Conservation (phyloP, 352 stramenopile species). For the Globisporangium cylindrosporum region DNA sequence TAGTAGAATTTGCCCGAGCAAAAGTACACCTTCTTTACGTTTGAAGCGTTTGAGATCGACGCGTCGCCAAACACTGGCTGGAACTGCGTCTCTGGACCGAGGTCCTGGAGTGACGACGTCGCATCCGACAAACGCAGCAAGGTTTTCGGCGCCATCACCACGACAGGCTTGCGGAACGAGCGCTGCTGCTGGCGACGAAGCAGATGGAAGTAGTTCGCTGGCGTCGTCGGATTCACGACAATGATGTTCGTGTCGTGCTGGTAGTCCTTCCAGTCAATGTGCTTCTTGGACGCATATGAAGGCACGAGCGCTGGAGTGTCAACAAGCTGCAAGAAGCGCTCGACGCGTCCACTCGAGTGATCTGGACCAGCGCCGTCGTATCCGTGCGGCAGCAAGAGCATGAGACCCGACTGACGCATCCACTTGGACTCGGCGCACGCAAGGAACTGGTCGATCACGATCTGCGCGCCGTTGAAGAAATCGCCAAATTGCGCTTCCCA, state of each 20-base stretch:
- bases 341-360: slow-evolving; percentile 77
- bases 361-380: slow-evolving; percentile 88
- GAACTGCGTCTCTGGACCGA: slow-evolving; percentile 58
- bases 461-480: slow-evolving; percentile 88
- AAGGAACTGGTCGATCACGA: slow-evolving; percentile 89
- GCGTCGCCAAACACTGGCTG: slow-evolving; percentile 63
- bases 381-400: slow-evolving; percentile 84
- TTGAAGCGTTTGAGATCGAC: slow-evolving; percentile 36
- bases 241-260: slow-evolving; percentile 83
- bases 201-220: slow-evolving; percentile 96
- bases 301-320: slow-evolving; percentile 60
- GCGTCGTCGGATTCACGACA: slow-evolving; percentile 82
- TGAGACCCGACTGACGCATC: slow-evolving; percentile 84
- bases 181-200: slow-evolving; percentile 89
- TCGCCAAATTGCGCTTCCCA: slow-evolving; percentile 92
- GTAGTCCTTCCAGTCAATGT: slow-evolving; percentile 52
- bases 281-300: slow-evolving; percentile 26
- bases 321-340: slow-evolving; percentile 88
- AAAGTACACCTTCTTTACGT: slow-evolving; percentile 73
- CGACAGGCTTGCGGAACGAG: slow-evolving; percentile 67
- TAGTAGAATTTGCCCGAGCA: slow-evolving; percentile 88
- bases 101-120: slow-evolving; percentile 59
- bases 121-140: slow-evolving; percentile 66
- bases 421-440: slow-evolving; percentile 87
- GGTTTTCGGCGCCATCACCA: slow-evolving; percentile 81